Evolutionary conservation across 2,329 filamentous ascomycete species (phyloP), one percentile per base, ranked within the genome.

Genomic region (Fusarium torulosum): DNA sequence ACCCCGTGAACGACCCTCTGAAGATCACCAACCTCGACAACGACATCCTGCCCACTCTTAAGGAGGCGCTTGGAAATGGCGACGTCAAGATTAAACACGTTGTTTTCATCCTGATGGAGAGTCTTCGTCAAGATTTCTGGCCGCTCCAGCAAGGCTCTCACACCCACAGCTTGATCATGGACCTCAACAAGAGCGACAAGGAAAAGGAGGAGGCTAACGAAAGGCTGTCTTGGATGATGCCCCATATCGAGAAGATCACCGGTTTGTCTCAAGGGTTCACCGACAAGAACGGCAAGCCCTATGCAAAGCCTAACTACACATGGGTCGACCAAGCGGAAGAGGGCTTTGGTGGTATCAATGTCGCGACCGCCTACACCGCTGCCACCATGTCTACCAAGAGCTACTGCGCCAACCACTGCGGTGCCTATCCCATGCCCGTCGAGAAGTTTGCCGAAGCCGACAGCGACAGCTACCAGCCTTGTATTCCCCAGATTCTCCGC

Each of bases 331-430:
- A 46, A 14, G 56, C 59, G 1, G 63, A 57, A 31, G 69, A 67
- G 11, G 67, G 70, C 13, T 75, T 75, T 4, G 81, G 82, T 23
- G 81, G 81, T 7, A 76, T 83, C 63, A 82, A 77, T 38, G 75
- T 75, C 29, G 78, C 78, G 6, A 79, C 77, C 21, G 80, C 76
- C 8, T 78, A 79, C 53, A 82, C 81, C 2, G 74, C 79, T 2
- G 75, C 78, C 4, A 82, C 81, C 1, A 81, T 82, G 53, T 83
- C 81, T 0, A 74, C 81, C 35, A 83, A 83, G 68, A 82, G 80
- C 56, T 57, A 83, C 11, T 74, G 76, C 1, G 80, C 79, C 20
- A 81, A 78, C 21, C 72, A 82, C 38, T 83, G 81, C 47, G 81
- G 81, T n/a, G 70, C 81, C 33, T 77, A 74, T 3, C 80, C 81